Base-by-base conservation (phyloP, 164 flowering plant genomes). In the Nelumbo lutea region DNA sequence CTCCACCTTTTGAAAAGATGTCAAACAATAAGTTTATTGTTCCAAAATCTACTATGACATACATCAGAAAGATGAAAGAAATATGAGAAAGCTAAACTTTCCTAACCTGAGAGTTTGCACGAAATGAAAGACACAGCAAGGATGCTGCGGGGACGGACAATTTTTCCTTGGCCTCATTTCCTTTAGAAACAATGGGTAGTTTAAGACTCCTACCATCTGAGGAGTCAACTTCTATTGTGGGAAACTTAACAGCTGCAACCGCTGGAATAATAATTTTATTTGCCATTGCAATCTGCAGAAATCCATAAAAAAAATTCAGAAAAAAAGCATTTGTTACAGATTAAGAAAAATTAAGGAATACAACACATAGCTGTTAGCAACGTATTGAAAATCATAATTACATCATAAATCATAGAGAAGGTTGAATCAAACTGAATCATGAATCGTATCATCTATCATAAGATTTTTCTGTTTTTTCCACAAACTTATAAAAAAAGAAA, bases 91-190 rank as follows among this genome's bases (percentile, higher is more conserved):
- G 50, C 42, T 40, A 64, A 48, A 38, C 11, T 7, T 38, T 5
- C 3, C 77, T 48, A 74, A 92, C 98, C 97, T 88, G 92, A 68
- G 98, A 92, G 68, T 69, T 84, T 47, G 97, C 96, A 63, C 97
- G 90, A 71, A 92, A 95, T 2, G 89, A 79, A 72, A 95, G 87
- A 70, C 98, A 92, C n/a, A 95, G 14, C 46, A 92, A 73, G n/a
- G 94, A 76, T n/a, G 82, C 91, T 66, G 71, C 79, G 4, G 92
- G 86, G 15, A 62, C 38, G 52, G 68, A 72, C 45, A 57, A 4
- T 14, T 67, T 68, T 39, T 68, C 69, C 61, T 70, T 75, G 56
- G 10, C 78, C 15, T 42, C 81, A 70, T 74, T 79, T 6, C 69
- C 81, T 71, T 73, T 74, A 53, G 76, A 73, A 14, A 67, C 66